Evolutionary conservation across 495 filamentous ascomycete species (phyloP), one percentile per base, ranked within the genome.

Genomic region (Oleoguttula mirabilis): DNA sequence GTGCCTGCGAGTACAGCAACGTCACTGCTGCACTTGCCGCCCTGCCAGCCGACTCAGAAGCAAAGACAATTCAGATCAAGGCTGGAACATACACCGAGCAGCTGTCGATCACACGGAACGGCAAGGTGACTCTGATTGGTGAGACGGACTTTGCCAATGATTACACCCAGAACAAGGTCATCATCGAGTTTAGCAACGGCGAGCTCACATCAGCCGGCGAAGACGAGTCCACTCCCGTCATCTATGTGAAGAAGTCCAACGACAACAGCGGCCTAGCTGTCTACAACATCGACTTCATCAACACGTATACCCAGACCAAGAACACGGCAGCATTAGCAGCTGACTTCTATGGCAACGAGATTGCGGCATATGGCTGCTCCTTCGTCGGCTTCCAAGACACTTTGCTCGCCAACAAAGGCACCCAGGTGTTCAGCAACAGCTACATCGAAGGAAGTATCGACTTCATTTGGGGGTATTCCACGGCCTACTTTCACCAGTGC

Each of bases 301-400:
- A 53, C 27, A 48, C 45, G 10, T 53, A 44, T 31, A 38, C 45
- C 11, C 45, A 53, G 24, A 48, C 45, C 2, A 25, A 10, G 7
- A 48, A 49, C 20, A 48, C 50, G n/a, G 50, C 45, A 10, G 50
- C 50, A 5, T 23, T 53, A 8, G 45, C 50, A 19, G 50, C 50
- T 23, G 45, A 41, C 28, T 41, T 41, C 28, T 41, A 53, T 28
- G 50, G 45, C 1, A 17, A 19, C 19, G 38, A 49, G 20, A 43
- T 53, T n/a, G 50, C 38, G 16, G 45, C 45, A 12, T 53, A 53
- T 34, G 45, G 45, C 10, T 53, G 50, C 34, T 33, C 32, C 2
- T 53, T 53, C 40, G 36, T 44, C 16, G 50, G 50, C 15, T 53
- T 43, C 37, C 45, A 53, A 24, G 50, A 53, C 22, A 53, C 50